Base-by-base conservation (phyloP, 1,139 yeast genomes). In the Kurtzmaniella quercitrusa region DNA sequence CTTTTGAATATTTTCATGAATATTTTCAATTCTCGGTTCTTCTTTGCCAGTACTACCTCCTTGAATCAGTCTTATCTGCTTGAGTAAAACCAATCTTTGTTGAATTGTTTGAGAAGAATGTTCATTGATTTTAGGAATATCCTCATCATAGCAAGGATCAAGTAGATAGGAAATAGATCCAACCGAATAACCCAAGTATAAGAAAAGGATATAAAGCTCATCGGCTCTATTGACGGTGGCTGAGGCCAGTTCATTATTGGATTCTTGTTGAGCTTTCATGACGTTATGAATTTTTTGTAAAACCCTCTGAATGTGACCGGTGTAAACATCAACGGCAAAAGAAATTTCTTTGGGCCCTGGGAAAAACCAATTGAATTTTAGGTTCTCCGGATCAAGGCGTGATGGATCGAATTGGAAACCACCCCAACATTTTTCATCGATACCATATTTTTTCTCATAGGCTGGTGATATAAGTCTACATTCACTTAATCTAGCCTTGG, bases 161-260 rank as follows among this genome's bases (percentile, higher is more conserved):
- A 88, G 78, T 39, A 91, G 63, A 42, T 78, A 71, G 18, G 96
- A 76, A n/a, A 81, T 70, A 19, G 97, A 96, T 42, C 95, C 81
- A 2, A 85, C 56, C 0, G 81, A 67, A 44, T 82, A 80, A 0
- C 87, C 74, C 43, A 86, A 58, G 45, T 76, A 78, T 38, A 82
- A 62, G 49, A 85, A 65, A 50, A 76, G 74, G 52, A 77, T 77
- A 30, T 80, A 69, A 19, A 86, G 58, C 16, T 71, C 77, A 51
- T 82, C 87, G 3, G 71, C 54, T 2, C 64, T 46, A 15, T 57
- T 54, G 22, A 66, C 47, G 2, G 63, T 52, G 5, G 50, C 45
- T 12, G 44, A 45, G 2, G 52, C 58, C 61, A 30, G 19, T n/a
- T 44, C 52, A 20, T 40, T 45, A 7, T 37, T 44, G 2, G 14